Conservation (phyloP, 129 eudicot genomes). For the Cynara cardunculus region DNA sequence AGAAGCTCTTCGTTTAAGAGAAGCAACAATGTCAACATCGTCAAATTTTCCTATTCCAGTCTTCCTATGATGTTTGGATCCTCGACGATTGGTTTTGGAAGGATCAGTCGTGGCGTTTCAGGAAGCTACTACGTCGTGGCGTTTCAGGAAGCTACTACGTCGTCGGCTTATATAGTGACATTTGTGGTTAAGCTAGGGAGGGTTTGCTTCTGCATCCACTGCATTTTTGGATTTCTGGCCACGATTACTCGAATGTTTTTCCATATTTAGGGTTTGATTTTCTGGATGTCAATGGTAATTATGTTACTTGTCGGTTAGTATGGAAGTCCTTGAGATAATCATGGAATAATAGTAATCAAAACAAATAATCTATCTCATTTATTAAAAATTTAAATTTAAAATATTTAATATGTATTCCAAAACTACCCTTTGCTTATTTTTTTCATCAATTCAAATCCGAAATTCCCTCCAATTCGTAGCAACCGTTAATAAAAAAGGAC, state of each 20-base stretch:
- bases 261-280: conserved; percentile 29
- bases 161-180: conserved; percentile 17
- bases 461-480: too few relatives aligned
- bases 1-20: conserved; percentile 33
- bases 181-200: too few relatives aligned
- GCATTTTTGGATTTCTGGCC: conserved; percentile 30
- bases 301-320: neutral
- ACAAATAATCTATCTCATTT: too few relatives aligned
- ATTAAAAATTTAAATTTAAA: too few relatives aligned
- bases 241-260: conserved; percentile 25
- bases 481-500: too few relatives aligned
- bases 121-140: too few relatives aligned
- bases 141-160: conserved; percentile 8
- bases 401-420: too few relatives aligned
- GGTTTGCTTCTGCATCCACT: conserved; percentile 26
- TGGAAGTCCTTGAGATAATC: too few relatives aligned
- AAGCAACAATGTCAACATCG: conserved; percentile 18
- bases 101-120: neutral
- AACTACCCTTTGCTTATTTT: too few relatives aligned
- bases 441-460: too few relatives aligned
- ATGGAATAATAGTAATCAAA: too few relatives aligned
- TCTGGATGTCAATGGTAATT: neutral
- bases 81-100: conserved; percentile 22
- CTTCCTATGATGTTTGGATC: conserved; percentile 30
- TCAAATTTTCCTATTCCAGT: conserved; percentile 1